Evolutionary conservation across 768 basidiomycete genomes (phyloP).

Genomic region (Termitomyces sp.): DNA sequence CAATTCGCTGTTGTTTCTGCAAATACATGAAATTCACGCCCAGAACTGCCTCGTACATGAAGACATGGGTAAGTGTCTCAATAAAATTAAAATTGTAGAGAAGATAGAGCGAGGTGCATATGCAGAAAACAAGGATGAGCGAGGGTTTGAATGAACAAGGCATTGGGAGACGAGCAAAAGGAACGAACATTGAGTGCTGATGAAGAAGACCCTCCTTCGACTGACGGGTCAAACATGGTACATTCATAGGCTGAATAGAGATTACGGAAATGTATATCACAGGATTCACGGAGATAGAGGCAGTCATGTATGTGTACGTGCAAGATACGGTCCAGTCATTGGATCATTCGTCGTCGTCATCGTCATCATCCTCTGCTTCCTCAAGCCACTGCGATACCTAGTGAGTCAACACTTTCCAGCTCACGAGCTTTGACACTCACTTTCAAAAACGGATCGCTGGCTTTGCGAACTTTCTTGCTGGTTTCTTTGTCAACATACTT

Average conservation of each 20-base stretch:
- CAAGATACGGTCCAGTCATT: neutral
- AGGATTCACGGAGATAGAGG: neutral
- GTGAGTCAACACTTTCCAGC: neutral
- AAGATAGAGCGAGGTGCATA: constrained; percentile 3
- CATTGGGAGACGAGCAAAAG: neutral
- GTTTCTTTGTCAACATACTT: constrained; percentile 95
- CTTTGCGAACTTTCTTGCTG: constrained; percentile 94
- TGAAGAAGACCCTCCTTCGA: neutral
- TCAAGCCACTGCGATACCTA: constrained; percentile 68
- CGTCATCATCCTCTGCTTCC: constrained; percentile 80
- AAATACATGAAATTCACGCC: neutral
- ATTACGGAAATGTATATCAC: neutral
- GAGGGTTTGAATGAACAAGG: neutral
- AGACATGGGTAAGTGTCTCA: neutral
- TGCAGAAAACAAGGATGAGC: neutral
- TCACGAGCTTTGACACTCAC: constrained; percentile 29
- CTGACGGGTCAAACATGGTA: no score
- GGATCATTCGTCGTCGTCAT: constrained; percentile 29
- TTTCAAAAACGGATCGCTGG: constrained; percentile 92
- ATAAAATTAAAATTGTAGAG: neutral
- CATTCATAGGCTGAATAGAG: no score
- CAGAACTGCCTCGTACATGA: neutral
- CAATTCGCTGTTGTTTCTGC: constrained; percentile 21
- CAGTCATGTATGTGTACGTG: neutral
- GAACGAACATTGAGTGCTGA: neutral